Evolutionary conservation across 345 rosid species (phyloP).

Genomic region (Eutrema heterophyllum): DNA sequence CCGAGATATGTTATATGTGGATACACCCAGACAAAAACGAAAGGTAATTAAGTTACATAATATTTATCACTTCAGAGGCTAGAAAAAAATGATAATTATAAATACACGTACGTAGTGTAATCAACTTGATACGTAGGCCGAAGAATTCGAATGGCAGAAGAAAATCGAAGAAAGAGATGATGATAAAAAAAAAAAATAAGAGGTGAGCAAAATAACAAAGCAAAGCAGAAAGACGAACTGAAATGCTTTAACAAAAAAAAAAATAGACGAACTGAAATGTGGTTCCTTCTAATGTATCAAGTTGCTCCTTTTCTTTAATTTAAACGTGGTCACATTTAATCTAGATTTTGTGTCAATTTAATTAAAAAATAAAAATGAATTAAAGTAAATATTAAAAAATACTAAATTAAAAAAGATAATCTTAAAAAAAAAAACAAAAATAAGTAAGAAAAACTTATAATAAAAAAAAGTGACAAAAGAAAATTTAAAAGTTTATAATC

Average conservation of each 20-base stretch:
- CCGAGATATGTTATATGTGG: not conserved
- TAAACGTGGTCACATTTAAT: too few relatives aligned
- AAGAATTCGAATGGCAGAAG: not conserved
- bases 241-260: too few relatives aligned
- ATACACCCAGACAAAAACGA: too few relatives aligned
- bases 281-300: slow-evolving; percentile 7
- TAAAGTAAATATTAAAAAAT: too few relatives aligned
- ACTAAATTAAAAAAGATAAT: too few relatives aligned
- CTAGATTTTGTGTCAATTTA: too few relatives aligned
- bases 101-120: not conserved
- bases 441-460: too few relatives aligned
- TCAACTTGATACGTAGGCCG: slow-evolving; percentile 2
- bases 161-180: not conserved
- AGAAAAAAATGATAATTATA: not conserved
- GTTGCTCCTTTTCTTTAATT: not conserved
- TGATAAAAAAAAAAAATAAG: not conserved
- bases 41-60: too few relatives aligned
- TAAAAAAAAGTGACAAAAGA: too few relatives aligned
- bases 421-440: too few relatives aligned
- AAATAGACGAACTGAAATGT: slow-evolving; percentile 11
- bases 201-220: slow-evolving; percentile 3
- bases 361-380: too few relatives aligned
- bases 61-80: not conserved
- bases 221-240: slow-evolving; percentile 15
- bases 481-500: too few relatives aligned